Evolutionary conservation across 2,329 filamentous ascomycete species (phyloP).

Genomic region (Coniella lustricola): DNA sequence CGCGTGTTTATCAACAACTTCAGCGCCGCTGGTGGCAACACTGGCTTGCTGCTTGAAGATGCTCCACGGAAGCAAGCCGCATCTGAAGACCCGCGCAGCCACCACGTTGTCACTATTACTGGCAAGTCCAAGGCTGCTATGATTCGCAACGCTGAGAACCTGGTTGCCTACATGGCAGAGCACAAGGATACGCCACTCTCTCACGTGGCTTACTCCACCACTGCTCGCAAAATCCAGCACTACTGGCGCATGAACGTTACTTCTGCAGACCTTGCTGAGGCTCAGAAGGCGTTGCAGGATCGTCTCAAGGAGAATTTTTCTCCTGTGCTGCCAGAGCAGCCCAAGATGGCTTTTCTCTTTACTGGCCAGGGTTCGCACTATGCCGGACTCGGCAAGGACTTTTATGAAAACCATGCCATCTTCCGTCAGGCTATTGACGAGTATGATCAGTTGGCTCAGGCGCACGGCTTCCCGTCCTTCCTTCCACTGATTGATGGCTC

Average conservation of each 20-base stretch:
- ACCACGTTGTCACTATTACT: slow-evolving; percentile 53
- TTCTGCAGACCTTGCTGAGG: slow-evolving; percentile 34
- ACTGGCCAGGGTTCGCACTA: slow-evolving; percentile 52
- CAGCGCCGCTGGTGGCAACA: slow-evolving; percentile 65
- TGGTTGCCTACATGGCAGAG: slow-evolving; percentile 46
- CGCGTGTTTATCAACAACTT: slow-evolving; percentile 61
- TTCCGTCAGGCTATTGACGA: slow-evolving; percentile 50
- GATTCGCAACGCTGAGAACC: slow-evolving; percentile 48
- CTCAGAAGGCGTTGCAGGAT: slow-evolving; percentile 33
- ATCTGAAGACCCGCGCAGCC: slow-evolving; percentile 43
- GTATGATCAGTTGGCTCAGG: slow-evolving; percentile 44
- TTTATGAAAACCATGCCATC: slow-evolving; percentile 38
- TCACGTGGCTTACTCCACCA: slow-evolving; percentile 60
- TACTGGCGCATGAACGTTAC: slow-evolving; percentile 46
- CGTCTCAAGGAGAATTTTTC: slow-evolving; percentile 36
- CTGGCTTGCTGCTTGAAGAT: slow-evolving; percentile 59
- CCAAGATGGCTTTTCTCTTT: slow-evolving; percentile 46
- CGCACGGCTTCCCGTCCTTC: slow-evolving; percentile 51
- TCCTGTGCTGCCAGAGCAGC: slow-evolving; percentile 35
- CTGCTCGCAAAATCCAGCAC: slow-evolving; percentile 57
- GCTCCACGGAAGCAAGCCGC: slow-evolving; percentile 33
- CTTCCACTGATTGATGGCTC: slow-evolving; percentile 43
- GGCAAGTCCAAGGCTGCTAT: slow-evolving; percentile 50
- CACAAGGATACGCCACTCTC: slow-evolving; percentile 46
- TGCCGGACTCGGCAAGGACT: slow-evolving; percentile 42